Evolutionary conservation across 2,329 filamentous ascomycete genomes (phyloP), one percentile per base, ranked within the genome.

Genomic region (Raffaelea arxii): DNA sequence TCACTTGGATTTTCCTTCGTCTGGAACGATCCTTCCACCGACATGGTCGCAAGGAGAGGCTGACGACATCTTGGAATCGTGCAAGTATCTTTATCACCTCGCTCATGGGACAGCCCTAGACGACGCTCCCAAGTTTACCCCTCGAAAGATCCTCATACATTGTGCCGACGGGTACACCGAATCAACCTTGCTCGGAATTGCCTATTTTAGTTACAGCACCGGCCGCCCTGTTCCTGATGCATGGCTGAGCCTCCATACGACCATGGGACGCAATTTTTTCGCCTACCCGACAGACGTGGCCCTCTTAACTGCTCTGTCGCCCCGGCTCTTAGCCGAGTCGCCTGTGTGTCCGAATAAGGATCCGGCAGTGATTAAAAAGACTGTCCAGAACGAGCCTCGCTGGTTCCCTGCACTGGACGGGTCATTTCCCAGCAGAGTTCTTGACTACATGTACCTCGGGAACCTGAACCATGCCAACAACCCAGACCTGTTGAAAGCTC

Each of bases 91-190:
- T 23, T 87, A 90, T 63, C 78, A 86, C 56, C 69, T 95, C 39
- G 81, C 89, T 1, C 84, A 94, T 55, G 81, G 84, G 7, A 32
- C 38, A 6, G 23, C 23, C 4, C 14, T 18, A 4, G 16, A 36
- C 37, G 37, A 11, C 27, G 37, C 21, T 40, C 47, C 49, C 44
- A 56, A 44, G 30, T 46, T 22, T 24, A 64, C 65, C 27, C 70
- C 79, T 46, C 71, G 80, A 52, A 89, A 81, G 59, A 79, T 97
- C 27, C 75, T 97, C 25, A 86, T 98, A 36, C 91, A 97, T 64
- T 97, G 92, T 62, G 82, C 84, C 2, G 92, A 98, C 62, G 92
- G 92, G 18, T 98, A 98, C 58, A 98, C 92, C 0, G 92, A 98
- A 64, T 91, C 86, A 1, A 89, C 89, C 2, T 75, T 98, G 63